Evolutionary conservation across 192 early-diverging fungal genomes (phyloP).

Genomic region (Entomortierella chlamydospora): DNA sequence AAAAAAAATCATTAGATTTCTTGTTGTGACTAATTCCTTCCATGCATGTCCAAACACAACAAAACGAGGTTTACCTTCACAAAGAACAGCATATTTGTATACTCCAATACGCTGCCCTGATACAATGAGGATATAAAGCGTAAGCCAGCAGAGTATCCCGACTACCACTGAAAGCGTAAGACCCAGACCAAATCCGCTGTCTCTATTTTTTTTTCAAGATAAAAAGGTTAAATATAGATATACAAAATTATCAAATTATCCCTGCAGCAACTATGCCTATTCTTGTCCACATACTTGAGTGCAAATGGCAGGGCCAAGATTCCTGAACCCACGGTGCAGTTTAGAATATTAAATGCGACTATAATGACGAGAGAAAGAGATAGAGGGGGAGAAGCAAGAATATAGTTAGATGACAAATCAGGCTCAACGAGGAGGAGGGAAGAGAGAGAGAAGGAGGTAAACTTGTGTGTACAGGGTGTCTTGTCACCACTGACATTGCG

Average conservation of each 20-base stretch:
- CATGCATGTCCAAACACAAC: neutral
- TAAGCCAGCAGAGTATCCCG: conserved; percentile 58
- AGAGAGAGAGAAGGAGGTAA: neutral
- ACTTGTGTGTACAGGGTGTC: neutral
- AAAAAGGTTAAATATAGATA: too few species aligned
- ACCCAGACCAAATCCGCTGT: conserved; percentile 69
- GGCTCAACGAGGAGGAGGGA: neutral
- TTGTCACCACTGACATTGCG: too few species aligned
- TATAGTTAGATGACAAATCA: too few species aligned
- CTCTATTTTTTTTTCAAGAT: conserved; percentile 7
- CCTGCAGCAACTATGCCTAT: too few species aligned
- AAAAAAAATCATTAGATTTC: neutral
- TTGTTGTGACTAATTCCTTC: neutral
- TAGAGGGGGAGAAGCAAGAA: neutral
- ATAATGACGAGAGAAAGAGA: neutral
- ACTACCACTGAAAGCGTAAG: conserved; percentile 60
- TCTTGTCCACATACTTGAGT: conserved; percentile 55
- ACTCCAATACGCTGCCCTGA: conserved; percentile 60
- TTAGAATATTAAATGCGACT: conserved; percentile 72
- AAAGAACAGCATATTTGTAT: conserved; percentile 65
- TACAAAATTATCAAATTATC: too few species aligned
- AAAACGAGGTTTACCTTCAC: too few species aligned
- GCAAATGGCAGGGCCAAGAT: conserved; percentile 76
- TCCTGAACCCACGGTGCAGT: conserved; percentile 76
- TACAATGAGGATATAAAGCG: conserved; percentile 66